Evolutionary conservation across 208 protist species (phyloP).

Genomic region (Wallacemonas sp.): DNA sequence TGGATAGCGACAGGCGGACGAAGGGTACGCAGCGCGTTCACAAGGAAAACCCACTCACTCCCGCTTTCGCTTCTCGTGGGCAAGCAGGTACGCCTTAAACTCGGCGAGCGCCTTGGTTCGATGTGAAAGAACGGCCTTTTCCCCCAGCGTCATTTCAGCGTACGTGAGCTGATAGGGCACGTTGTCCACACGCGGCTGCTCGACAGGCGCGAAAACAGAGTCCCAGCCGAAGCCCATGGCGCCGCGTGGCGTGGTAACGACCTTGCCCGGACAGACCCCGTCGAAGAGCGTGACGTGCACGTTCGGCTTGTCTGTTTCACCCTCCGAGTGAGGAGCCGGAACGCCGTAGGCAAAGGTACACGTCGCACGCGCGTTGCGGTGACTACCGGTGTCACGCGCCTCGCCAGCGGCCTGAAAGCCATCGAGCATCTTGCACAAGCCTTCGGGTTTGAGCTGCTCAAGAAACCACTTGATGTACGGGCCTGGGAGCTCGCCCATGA

Average conservation of each 20-base stretch:
- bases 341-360: conserved; percentile 69
- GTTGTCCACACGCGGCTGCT: conserved; percentile 1
- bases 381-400: neutral
- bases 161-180: conserved; percentile 70
- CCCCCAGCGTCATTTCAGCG: conserved; percentile 75
- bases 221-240: conserved; percentile 94
- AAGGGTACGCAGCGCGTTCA: too few species aligned
- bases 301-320: neutral
- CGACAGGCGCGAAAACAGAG: conserved; percentile 94
- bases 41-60: too few species aligned
- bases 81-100: conserved; percentile 40
- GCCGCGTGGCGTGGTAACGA: conserved; percentile 73
- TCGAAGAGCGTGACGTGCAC: conserved; percentile 59
- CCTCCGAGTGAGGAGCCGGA: conserved; percentile 22
- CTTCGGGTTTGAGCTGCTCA: conserved; percentile 84
- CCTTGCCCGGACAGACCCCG: conserved; percentile 55
- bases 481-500: conserved; percentile 94
- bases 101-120: conserved; percentile 71
- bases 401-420: conserved; percentile 55
- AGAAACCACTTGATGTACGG: conserved; percentile 99
- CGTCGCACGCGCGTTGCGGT: conserved; percentile 68
- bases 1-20: too few species aligned
- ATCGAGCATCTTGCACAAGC: conserved; percentile 91
- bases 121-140: conserved; percentile 97
- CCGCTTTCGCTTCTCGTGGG: neutral